Conservation (phyloP, 768 basidiomycete species). For the Naganishia randhawae region DNA sequence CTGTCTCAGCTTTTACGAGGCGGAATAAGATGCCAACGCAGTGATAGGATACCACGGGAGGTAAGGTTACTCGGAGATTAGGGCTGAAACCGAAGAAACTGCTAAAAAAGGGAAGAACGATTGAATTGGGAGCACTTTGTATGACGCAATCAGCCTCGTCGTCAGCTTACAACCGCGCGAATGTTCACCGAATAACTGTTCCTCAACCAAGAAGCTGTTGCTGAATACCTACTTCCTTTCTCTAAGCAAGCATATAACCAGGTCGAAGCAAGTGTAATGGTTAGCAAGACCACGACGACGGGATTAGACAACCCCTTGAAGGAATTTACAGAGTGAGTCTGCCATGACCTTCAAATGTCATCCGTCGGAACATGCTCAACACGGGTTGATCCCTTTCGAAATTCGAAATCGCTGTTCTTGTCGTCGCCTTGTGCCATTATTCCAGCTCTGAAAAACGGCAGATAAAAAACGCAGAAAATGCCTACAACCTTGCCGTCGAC, state of each 20-base stretch:
- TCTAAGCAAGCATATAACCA: too few relatives aligned
- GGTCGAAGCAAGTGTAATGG: neutral
- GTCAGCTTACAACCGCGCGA: too few relatives aligned
- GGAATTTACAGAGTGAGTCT: conserved; percentile 15
- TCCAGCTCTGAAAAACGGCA: conserved; percentile 4
- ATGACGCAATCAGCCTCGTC: too few relatives aligned
- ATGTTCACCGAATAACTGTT: too few relatives aligned
- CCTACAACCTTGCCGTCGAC: neutral
- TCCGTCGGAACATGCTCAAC: neutral
- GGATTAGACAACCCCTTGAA: conserved; percentile 22
- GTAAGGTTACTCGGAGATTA: too few relatives aligned
- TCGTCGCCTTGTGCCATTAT: neutral
- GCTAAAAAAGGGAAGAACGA: too few relatives aligned
- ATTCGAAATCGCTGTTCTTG: neutral
- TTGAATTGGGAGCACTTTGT: too few relatives aligned
- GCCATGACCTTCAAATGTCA: neutral
- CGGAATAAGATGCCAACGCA: too few relatives aligned
- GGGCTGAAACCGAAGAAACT: too few relatives aligned
- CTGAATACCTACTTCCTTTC: neutral
- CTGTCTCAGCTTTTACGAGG: too few relatives aligned
- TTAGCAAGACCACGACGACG: conserved; percentile 11
- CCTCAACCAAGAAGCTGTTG: neutral
- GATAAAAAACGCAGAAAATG: conserved; percentile 12
- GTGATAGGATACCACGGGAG: too few relatives aligned
- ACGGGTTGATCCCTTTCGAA: neutral